Evolutionary conservation across 768 basidiomycete species (phyloP), one percentile per base, ranked within the genome.

Genomic region (Cystobasidium ongulense): DNA sequence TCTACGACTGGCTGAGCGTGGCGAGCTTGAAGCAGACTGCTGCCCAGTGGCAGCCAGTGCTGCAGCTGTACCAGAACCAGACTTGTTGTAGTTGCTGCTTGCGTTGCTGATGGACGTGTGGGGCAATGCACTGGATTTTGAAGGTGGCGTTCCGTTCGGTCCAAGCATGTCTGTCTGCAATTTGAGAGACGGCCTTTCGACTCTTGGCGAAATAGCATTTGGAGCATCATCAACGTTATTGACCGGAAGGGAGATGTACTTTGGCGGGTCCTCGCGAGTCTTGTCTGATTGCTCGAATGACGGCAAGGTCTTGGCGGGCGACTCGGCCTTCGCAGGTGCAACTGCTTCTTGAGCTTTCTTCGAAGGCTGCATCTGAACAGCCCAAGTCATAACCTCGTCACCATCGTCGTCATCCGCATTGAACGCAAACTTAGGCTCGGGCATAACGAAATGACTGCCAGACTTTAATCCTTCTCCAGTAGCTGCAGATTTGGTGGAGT

Each of bases 321-420:
- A 67, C 36, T 31, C 39, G 27, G 59, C n/a, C 8, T 39, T 35
- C 41, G 38, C n/a, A 43, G 52, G 64, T 23, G 66, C 13, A 41
- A 11, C 46, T 36, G 50, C 73, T 72, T 35, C 36, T 35, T 25
- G 31, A 23, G 62, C 31, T 5, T 25, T 53, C 33, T 73, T 73
- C 2, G 72, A 39, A 8, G 62, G 43, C 39, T 73, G 23, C 72
- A 73, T 73, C 33, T 67, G 72, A 3, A 74, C 66, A 2, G 74
- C 74, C 74, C 74, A 75, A 7, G 74, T 75, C 54, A 59, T 67
- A 4, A 52, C 74, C 1, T 71, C 74, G 23, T 63, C 74, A 41
- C 72, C 74, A 27, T 72, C 71, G 39, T 67, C 64, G 15, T 75
- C 74, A 50, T 75, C 74, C 21, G 53, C 31, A 41, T 70, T 41